Evolutionary conservation across 2,329 filamentous ascomycete genomes (phyloP), one percentile per base, ranked within the genome.

Genomic region (Simplicillium sp.): DNA sequence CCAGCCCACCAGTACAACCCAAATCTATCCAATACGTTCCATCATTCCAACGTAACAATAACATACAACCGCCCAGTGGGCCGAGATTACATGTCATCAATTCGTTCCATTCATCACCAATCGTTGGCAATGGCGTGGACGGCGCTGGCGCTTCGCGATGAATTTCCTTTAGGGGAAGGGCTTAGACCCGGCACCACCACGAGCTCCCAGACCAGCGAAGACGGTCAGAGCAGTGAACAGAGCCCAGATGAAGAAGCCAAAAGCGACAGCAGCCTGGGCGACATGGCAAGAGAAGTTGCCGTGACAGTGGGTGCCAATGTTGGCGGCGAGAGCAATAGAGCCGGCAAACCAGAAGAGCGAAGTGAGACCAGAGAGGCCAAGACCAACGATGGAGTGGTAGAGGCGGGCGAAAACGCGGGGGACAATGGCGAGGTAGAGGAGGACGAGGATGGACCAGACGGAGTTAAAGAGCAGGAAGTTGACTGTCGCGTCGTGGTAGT

Each of bases 331-430:
- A 0, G 87, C 86, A 49, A 94, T 80, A 52, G 87, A 84, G 7
- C 87, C 87, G 1, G 83, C 81, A 55, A 96, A 92, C 88, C 88
- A 95, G 68, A 94, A 94, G 42, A 94, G 70, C 64, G 83, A 81
- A 9, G 86, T 92, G 17, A 92, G 49, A 36, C 67, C 68, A 54
- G 94, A 84, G 28, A 86, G 68, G 2, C 54, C 79, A 14, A 89
- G 66, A 13, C 87, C 75, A 35, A 71, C 77, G 38, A 77, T 75
- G 39, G 71, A 74, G 59, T 87, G 77, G 51, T 80, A 80, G 11
- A 78, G 52, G 17, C 66, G 65, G 3, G 74, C 68, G 51, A 79
- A 67, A 61, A 79, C 80, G 34, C 75, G 65, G 1, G 85, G 84
- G 3, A 80, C 68, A 38, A 89, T 46, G 51, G 79, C 70, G 45